A percentile compares a stretch with the other conserved stretches of the same genome.
Evolutionary conservation across 257 asterid genomes (phyloP).

Genomic region (Catharanthus roseus): DNA sequence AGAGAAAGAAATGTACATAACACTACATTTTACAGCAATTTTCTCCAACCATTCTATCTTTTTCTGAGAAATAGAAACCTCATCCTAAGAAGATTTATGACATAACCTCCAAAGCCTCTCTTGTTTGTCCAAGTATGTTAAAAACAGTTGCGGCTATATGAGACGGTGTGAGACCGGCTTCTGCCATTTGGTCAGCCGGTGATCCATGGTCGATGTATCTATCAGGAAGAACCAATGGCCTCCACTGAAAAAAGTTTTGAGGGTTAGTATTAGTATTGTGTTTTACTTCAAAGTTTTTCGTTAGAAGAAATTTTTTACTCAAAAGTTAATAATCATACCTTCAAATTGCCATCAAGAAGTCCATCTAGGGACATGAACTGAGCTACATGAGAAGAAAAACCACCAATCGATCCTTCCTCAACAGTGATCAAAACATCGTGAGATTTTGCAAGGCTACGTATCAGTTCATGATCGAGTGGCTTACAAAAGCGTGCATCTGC

Average conservation of each 20-base stretch:
- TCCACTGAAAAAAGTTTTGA: constrained; percentile 68
- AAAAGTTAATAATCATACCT: constrained; percentile 40
- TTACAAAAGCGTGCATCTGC: constrained; percentile 97
- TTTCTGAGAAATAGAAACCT: background rate
- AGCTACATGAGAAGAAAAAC: constrained; percentile 96
- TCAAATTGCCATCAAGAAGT: constrained; percentile 77
- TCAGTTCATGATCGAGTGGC: constrained; percentile 69
- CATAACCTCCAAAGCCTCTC: constrained; percentile 86
- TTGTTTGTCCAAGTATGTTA: constrained; percentile 73
- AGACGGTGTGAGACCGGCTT: constrained; percentile 78
- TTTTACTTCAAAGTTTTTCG: too few relatives aligned
- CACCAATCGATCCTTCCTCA: constrained; percentile 97
- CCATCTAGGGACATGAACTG: constrained; percentile 94
- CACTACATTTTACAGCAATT: constrained; percentile 7
- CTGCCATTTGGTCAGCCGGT: constrained; percentile 58
- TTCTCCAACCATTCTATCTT: constrained; percentile 13
- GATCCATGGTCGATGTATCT: constrained; percentile 90
- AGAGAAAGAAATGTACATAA: background rate
- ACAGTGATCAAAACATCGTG: constrained; percentile 80
- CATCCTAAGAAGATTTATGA: constrained; percentile 26
- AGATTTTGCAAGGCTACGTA: constrained; percentile 75
- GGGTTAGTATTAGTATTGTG: background rate
- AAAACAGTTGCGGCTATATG: constrained; percentile 85
- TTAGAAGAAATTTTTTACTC: background rate
- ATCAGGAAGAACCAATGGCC: constrained; percentile 96